phyloP scores from a whole-genome alignment of 2,329 filamentous ascomycete species.

The Myrmaecium sp. region DNA sequence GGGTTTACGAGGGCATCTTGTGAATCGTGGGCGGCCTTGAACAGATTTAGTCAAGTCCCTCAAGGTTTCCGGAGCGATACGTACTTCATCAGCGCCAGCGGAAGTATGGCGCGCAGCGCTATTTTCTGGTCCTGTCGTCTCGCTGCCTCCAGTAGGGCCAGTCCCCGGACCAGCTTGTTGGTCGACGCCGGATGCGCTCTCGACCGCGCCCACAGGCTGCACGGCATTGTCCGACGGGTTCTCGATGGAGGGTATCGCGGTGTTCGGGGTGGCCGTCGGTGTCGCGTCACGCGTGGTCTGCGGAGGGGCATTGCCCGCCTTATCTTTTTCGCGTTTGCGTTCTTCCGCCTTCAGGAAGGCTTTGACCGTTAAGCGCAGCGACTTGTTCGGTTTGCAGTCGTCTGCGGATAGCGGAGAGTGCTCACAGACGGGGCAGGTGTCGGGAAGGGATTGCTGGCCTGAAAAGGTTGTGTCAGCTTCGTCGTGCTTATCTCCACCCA shows the following conservation, averaged over 20 bases:
- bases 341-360: constrained; percentile 82
- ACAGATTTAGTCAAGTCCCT: no score
- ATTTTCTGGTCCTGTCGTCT: no score
- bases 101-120: no score
- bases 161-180: no score
- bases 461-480: constrained; percentile 5
- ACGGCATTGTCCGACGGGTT: constrained; percentile 2
- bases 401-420: constrained; percentile 75
- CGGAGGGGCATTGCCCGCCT: constrained; percentile 8
- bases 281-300: constrained; percentile 3
- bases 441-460: constrained; percentile 62
- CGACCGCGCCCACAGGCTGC: no score
- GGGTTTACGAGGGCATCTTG: no score
- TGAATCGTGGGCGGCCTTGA: no score
- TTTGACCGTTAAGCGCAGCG: constrained; percentile 78
- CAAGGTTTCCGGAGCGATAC: no score
- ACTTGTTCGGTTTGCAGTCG: constrained; percentile 78
- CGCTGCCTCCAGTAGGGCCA: no score
- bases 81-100: no score
- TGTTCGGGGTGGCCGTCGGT: constrained; percentile 1
- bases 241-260: constrained; percentile 4
- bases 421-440: constrained; percentile 81
- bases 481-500: constrained; percentile 2
- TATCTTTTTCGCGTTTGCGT: constrained; percentile 58
- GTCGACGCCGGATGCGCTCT: no score